Evolutionary conservation across 2,329 filamentous ascomycete species (phyloP), one percentile per base, ranked within the genome.

Genomic region (Dendryphion nanum): DNA sequence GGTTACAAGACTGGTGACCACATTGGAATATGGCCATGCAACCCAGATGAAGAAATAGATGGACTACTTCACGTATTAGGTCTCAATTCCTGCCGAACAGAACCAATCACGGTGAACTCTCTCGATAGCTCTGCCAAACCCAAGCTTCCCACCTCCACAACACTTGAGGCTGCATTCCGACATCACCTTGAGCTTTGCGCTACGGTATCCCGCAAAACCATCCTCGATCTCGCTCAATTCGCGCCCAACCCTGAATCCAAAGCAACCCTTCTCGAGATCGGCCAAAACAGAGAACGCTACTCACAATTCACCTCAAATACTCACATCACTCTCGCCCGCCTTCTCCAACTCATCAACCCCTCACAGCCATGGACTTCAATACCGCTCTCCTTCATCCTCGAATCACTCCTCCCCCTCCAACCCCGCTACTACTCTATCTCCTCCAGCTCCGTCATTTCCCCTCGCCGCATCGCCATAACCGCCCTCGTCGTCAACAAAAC

Each of bases 161-260:
- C 68, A 0, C 47, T 66, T 4, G 47, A 64, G 2, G 63, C 64
- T 0, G 58, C 71, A 3, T 66, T 76, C 44, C 55, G 62, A 4
- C 61, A 73, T 43, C 70, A 75, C 37, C 64, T 76, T 2, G 73
- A 76, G 37, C 70, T 75, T 42, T 61, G 68, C 42, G 67, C 55
- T 2, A 63, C 66, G 1, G 55, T 73, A 3, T 58, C 68, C 2
- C 55, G 69, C 33, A 68, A 72, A 31, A 62, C 57, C 4, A 49
- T 70, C 7, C 41, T 58, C 3, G 47, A 59, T 2, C 48, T 73
- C 2, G 55, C 63, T 2, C 59, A 65, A 18, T 73, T 72, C 44
- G 66, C 70, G 5, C 67, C 70, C 1, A 59, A 54, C 0, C 28
- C 46, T 1, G 41, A 50, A 4, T 57, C 64, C 1, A 67, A 60